These are phyloP conservation scores for Geotrichum bryndzae DNA, from an alignment of 1,139 yeast genomes.

Conservation along the genomic window DNA sequence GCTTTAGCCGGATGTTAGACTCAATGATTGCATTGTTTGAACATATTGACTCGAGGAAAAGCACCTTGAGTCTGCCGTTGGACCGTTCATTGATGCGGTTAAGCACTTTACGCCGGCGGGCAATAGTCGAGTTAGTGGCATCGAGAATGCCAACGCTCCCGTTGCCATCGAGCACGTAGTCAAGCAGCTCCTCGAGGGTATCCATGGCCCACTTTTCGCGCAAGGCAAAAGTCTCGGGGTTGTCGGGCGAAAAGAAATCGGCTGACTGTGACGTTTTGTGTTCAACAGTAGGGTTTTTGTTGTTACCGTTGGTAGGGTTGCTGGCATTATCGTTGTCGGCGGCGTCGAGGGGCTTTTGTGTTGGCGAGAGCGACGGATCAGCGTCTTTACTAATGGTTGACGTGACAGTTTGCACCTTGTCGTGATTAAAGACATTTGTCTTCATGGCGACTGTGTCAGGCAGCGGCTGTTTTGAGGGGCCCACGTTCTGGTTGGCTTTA, in stretches of 20 bases:
- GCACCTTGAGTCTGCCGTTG: constrained; percentile 67
- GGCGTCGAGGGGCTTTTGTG: constrained; percentile 47
- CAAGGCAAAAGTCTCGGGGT: constrained; percentile 54
- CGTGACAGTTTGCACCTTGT: not conserved
- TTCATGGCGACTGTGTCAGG: constrained; percentile 44
- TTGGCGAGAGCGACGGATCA: constrained; percentile 49
- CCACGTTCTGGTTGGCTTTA: constrained; percentile 53
- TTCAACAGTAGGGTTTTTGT: not conserved
- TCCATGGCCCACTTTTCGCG: constrained; percentile 97
- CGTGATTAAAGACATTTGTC: not conserved
- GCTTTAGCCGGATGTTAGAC: constrained; percentile 72
- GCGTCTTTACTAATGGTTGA: constrained; percentile 18
- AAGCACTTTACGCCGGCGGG: constrained; percentile 62
- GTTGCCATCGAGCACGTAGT: constrained; percentile 68
- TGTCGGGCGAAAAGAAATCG: constrained; percentile 79
- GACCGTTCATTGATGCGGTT: constrained; percentile 65
- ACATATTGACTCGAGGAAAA: constrained; percentile 84
- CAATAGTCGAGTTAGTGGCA: constrained; percentile 81
- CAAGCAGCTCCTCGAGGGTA: constrained; percentile 76
- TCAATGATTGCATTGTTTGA: constrained; percentile 73
- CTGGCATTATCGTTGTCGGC: constrained; percentile 7
- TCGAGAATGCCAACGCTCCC: constrained; percentile 95
- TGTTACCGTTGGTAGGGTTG: not conserved
- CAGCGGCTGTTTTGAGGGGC: constrained; percentile 67
- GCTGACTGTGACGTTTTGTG: constrained; percentile 43